Conservation (phyloP, 2,329 filamentous ascomycete genomes). For the Xylaria sp. region DNA sequence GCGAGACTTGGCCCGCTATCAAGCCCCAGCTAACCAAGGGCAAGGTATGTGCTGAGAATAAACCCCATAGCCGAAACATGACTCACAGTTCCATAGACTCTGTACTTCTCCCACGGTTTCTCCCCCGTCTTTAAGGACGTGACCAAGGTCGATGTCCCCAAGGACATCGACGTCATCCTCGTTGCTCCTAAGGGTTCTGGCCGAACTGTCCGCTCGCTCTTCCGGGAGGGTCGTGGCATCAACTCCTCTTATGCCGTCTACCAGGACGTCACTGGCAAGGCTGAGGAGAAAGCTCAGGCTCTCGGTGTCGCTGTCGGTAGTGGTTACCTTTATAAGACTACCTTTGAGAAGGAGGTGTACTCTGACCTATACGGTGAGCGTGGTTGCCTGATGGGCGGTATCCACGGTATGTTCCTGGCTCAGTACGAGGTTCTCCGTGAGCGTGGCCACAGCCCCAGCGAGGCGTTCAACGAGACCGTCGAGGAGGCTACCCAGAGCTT, state of each 20-base stretch:
- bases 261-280: slow-evolving; percentile 98
- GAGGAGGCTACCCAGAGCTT: slow-evolving; percentile 98
- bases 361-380: slow-evolving; percentile 99
- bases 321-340: slow-evolving; percentile 99
- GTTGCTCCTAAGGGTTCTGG: slow-evolving; percentile 99
- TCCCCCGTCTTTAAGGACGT: slow-evolving; percentile 99
- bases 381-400: slow-evolving; percentile 99
- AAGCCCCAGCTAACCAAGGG: slow-evolving; percentile 98
- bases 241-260: slow-evolving; percentile 98
- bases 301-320: slow-evolving; percentile 96
- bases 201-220: slow-evolving; percentile 96
- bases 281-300: slow-evolving; percentile 96
- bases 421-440: slow-evolving; percentile 99
- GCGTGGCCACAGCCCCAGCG: slow-evolving; percentile 94
- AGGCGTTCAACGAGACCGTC: slow-evolving; percentile 99
- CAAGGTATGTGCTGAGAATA: slow-evolving; percentile 70
- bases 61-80: not conserved
- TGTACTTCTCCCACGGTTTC: slow-evolving; percentile 99
- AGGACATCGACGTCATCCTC: slow-evolving; percentile 97
- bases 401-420: slow-evolving; percentile 99
- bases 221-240: slow-evolving; percentile 99
- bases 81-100: slow-evolving; percentile 66
- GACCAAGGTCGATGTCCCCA: slow-evolving; percentile 97
- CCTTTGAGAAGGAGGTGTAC: slow-evolving; percentile 99
- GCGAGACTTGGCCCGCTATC: slow-evolving; percentile 97